Evolutionary conservation across 2,329 filamentous ascomycete genomes (phyloP).

Genomic region (Fusarium zealandicum): DNA sequence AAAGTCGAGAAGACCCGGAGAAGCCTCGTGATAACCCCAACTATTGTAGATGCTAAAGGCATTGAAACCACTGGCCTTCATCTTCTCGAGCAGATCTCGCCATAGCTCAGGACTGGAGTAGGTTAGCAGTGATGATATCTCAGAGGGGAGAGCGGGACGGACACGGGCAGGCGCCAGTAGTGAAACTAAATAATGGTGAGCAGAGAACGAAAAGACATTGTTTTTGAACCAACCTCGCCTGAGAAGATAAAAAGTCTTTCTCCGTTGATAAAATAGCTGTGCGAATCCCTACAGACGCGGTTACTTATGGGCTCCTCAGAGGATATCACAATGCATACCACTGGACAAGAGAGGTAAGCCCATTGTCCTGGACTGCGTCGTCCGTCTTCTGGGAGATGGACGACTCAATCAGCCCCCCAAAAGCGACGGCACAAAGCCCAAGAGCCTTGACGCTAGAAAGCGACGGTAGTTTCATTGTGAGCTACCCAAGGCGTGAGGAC

Average conservation of each 20-base stretch:
- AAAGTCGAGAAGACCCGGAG: conserved; percentile 43
- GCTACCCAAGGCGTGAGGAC: background rate
- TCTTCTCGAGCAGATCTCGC: conserved; percentile 52
- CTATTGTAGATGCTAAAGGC: conserved; percentile 53
- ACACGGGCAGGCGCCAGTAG: conserved; percentile 54
- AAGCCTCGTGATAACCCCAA: conserved; percentile 52
- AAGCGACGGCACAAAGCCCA: conserved; percentile 14
- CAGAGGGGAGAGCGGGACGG: conserved; percentile 7
- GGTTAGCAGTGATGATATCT: background rate
- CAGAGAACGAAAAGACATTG: background rate
- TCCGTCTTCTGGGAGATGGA: background rate
- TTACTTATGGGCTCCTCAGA: accelerated
- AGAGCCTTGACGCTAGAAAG: conserved; percentile 10
- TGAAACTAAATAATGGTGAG: conserved; percentile 44
- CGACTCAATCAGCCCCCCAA: conserved; percentile 18
- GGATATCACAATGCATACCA: background rate
- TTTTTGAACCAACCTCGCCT: conserved; percentile 44
- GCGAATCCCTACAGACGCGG: conserved; percentile 46
- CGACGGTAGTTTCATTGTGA: conserved; percentile 25
- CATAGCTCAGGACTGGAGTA: conserved; percentile 45
- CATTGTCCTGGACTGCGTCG: conserved; percentile 22
- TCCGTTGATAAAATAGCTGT: conserved; percentile 51
- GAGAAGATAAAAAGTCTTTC: conserved; percentile 53
- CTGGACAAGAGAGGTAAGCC: conserved; percentile 22
- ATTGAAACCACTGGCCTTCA: conserved; percentile 53